Evolutionary conservation across 441 rosid species (phyloP).

Genomic region (Jatropha multifida): DNA sequence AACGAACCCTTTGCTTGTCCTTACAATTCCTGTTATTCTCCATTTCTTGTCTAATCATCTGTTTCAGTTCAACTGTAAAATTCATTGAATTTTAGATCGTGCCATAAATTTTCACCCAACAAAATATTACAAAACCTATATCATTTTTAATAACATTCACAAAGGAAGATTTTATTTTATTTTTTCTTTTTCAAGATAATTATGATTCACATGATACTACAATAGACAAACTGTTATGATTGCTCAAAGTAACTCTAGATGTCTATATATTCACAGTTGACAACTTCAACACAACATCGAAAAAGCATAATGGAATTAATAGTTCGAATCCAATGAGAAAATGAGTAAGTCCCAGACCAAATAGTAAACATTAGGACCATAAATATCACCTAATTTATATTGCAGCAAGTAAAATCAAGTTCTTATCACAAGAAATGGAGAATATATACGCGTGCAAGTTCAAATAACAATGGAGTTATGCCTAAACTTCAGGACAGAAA

Average conservation of each 20-base stretch:
- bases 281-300: background rate
- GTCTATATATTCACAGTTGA: background rate
- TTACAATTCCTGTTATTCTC: constrained; percentile 60
- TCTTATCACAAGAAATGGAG: too few relatives aligned
- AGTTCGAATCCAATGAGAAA: background rate
- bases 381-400: background rate
- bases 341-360: background rate
- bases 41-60: constrained; percentile 65
- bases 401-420: background rate
- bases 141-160: background rate
- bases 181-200: too few relatives aligned
- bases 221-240: background rate
- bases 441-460: background rate
- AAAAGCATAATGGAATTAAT: background rate
- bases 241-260: background rate
- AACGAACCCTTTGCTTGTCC: constrained; percentile 66
- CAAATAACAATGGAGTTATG: background rate
- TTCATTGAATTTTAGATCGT: constrained; percentile 14
- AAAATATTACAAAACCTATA: background rate
- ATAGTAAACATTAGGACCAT: background rate
- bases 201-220: background rate
- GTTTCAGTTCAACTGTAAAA: constrained; percentile 53
- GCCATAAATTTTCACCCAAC: background rate
- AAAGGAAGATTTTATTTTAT: background rate
- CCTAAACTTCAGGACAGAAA: background rate